Percentiles rank a stretch among this genome's conserved stretches.
Evolutionary conservation across 2,329 filamentous ascomycete species (phyloP).

Genomic region (Zarea fungicola): DNA sequence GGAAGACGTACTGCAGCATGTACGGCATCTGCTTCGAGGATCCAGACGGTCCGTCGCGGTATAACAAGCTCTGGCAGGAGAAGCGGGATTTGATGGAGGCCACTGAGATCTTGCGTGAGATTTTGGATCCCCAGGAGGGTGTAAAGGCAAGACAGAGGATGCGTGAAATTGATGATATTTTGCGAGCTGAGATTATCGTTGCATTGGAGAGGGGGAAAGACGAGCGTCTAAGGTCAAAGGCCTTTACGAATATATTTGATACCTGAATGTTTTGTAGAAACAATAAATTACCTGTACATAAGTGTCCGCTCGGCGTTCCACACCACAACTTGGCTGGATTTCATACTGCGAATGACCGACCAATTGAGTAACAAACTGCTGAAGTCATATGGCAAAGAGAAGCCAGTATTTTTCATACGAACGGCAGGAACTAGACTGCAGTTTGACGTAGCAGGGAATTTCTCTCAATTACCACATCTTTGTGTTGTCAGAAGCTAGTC

Average conservation of each 20-base stretch:
- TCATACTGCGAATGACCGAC: too few relatives aligned
- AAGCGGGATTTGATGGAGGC: constrained; percentile 7
- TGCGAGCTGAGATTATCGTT: not conserved
- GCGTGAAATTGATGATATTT: constrained; percentile 1
- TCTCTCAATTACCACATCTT: too few relatives aligned
- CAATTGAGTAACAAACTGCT: too few relatives aligned
- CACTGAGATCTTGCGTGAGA: constrained; percentile 5
- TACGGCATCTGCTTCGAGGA: constrained; percentile 29
- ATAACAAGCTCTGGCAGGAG: constrained; percentile 9
- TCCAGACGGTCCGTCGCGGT: constrained; percentile 5
- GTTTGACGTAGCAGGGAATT: too few relatives aligned
- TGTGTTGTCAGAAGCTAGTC: too few relatives aligned
- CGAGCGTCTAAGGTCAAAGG: not conserved
- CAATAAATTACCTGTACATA: too few relatives aligned
- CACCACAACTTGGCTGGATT: too few relatives aligned
- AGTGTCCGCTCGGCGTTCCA: too few relatives aligned
- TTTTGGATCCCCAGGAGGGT: constrained; percentile 5
- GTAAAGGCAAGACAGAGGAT: constrained; percentile 5
- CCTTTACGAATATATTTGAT: not conserved
- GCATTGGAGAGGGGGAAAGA: constrained; percentile 3
- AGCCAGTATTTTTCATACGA: too few relatives aligned
- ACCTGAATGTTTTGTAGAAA: not conserved
- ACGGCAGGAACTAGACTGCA: too few relatives aligned
- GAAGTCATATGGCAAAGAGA: too few relatives aligned
- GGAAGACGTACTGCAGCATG: constrained; percentile 27